phyloP scores from a whole-genome alignment of 257 asterid genomes.

The Misopates orontium region DNA sequence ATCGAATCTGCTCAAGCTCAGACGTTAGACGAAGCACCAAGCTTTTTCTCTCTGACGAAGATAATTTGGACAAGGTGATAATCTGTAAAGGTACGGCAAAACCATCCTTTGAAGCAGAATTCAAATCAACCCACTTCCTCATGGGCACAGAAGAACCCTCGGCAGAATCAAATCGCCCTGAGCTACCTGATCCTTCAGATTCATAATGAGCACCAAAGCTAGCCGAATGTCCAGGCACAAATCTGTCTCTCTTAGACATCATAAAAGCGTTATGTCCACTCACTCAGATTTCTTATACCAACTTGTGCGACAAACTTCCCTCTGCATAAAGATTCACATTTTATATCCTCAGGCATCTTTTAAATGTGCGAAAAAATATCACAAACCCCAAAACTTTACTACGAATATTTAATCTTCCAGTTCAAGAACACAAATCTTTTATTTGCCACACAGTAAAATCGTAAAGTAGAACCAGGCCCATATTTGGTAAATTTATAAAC shows the following conservation, averaged over 20 bases:
- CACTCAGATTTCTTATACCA: conserved; percentile 20
- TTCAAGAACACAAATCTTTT: too few relatives aligned
- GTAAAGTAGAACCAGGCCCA: too few relatives aligned
- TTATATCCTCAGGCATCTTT: conserved; percentile 25
- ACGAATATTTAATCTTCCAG: conserved; percentile 4
- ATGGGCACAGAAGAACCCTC: conserved; percentile 50
- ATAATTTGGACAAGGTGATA: conserved; percentile 53
- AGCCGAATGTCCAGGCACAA: conserved; percentile 50
- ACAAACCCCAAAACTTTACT: conserved; percentile 12
- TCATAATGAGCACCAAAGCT: conserved; percentile 56
- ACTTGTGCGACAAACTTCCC: conserved; percentile 17
- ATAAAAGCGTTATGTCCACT: conserved; percentile 25
- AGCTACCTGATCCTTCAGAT: conserved; percentile 74
- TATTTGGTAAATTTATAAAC: too few relatives aligned
- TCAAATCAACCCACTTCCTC: conserved; percentile 73
- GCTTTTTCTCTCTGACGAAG: conserved; percentile 57
- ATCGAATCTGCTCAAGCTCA: conserved; percentile 70
- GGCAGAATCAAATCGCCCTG: conserved; percentile 48
- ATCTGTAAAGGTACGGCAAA: conserved; percentile 71
- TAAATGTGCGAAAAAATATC: conserved; percentile 14
- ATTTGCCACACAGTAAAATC: too few relatives aligned
- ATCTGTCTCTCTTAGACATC: conserved; percentile 69
- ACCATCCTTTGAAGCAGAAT: conserved; percentile 67
- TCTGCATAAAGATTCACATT: conserved; percentile 36
- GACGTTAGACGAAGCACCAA: conserved; percentile 57